Base-by-base conservation (phyloP, 306 rosid species). In the Delonix regia region DNA sequence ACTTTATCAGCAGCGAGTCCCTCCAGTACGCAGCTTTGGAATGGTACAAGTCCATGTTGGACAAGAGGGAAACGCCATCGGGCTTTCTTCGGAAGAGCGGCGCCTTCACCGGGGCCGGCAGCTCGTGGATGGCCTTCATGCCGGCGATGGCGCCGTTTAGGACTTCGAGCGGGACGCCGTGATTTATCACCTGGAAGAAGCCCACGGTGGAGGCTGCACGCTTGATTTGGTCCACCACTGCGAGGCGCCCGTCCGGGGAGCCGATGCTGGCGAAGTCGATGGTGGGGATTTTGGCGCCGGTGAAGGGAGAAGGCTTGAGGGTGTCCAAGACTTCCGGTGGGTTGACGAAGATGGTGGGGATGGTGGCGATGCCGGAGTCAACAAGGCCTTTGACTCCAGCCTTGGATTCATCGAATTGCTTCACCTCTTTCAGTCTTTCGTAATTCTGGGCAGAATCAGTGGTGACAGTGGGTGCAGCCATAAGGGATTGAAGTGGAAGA, bases 181-280 rank as follows among this genome's bases (percentile, higher is more conserved):
- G 89, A 73, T 81, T 85, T 60, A 81, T 73, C 59, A 88, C 77
- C 70, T 80, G 89, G 83, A 88, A 88, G 82, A 85, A 76, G 3
- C 87, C 87, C 42, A 51, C 30, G 4, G 69, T 34, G 0, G 86
- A 69, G 19, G 84, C 60, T 22, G 87, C 87, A 30, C n/a, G 60
- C 45, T 57, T 61, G 76, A 85, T 45, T 14, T 74, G 73, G 30
- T 73, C 77, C 27, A 74, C 85, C n/a, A 83, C 10, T 0, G 47
- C 14, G 16, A 82, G 30, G 12, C 87, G 89, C 8, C 4, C 53
- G 9, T 33, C 36, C 4, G 61, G 52, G 9, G 80, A 49, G 47
- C 73, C 8, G 22, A 62, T 14, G 16, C 21, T 81, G 9, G 73
- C 18, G 51, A 86, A 80, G 41, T 85, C 84, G 60, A 86, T 78